These are phyloP conservation scores for Calonectria honghensis DNA, from an alignment of 2,329 filamentous ascomycete species.

Conservation along the genomic window DNA sequence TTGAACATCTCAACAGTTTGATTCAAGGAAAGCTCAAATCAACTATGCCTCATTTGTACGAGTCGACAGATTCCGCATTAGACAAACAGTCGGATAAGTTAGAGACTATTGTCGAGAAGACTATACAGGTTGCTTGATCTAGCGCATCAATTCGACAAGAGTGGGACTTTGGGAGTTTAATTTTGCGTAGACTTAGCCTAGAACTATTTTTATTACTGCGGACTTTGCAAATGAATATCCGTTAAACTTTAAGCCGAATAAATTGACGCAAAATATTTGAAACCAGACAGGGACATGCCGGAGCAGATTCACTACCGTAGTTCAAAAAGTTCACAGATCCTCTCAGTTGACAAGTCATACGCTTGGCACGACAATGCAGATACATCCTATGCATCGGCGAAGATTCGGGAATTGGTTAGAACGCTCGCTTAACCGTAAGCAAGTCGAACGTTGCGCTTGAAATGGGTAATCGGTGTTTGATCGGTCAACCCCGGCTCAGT, in stretches of 20 bases:
- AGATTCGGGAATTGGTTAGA: background rate
- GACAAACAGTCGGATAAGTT: background rate
- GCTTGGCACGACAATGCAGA: background rate
- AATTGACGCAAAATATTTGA: background rate
- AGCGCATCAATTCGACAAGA: background rate
- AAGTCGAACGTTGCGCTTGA: background rate
- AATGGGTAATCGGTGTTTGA: conserved; percentile 22
- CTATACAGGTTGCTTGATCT: background rate
- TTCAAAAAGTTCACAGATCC: background rate
- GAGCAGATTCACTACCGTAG: background rate
- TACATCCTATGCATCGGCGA: background rate
- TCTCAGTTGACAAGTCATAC: background rate
- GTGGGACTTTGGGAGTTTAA: background rate
- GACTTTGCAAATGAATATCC: background rate
- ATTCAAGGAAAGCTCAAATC: conserved; percentile 7
- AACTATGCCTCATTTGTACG: background rate
- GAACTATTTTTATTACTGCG: background rate
- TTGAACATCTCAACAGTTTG: conserved; percentile 13
- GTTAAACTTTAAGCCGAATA: background rate
- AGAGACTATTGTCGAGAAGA: background rate
- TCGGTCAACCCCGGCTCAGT: background rate
- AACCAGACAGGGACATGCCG: background rate
- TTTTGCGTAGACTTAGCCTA: background rate
- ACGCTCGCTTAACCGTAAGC: too few relatives aligned
- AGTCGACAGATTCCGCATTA: background rate